Conservation (phyloP, 345 rosid species). For the Microthlaspi erraticum region DNA sequence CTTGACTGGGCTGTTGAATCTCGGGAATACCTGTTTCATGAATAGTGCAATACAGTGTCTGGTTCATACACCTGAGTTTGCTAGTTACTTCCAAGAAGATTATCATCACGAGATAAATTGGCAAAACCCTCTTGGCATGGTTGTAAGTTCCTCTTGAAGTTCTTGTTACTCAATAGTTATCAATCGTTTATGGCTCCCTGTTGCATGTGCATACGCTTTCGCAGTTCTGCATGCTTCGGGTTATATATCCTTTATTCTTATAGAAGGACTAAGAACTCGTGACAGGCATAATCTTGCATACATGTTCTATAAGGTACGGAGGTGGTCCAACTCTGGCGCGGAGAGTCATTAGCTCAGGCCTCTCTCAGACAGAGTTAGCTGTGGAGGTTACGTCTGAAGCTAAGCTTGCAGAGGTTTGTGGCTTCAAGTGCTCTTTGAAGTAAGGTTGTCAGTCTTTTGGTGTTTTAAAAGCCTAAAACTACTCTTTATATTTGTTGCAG, state of each 20-base stretch:
- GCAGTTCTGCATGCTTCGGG: too few relatives aligned
- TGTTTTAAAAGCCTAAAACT: slow-evolving; percentile 13
- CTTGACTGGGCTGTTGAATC: slow-evolving; percentile 86
- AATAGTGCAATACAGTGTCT: slow-evolving; percentile 99
- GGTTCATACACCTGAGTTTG: slow-evolving; percentile 98
- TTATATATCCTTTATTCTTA: too few relatives aligned
- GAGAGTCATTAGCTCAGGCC: slow-evolving; percentile 89
- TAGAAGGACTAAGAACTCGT: too few relatives aligned
- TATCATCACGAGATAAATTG: slow-evolving; percentile 92
- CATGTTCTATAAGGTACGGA: slow-evolving; percentile 81
- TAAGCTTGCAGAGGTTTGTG: slow-evolving; percentile 89
- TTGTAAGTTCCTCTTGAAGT: slow-evolving; percentile 89
- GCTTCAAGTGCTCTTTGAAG: slow-evolving; percentile 21
- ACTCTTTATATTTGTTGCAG: slow-evolving; percentile 49
- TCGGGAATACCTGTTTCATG: slow-evolving; percentile 99
- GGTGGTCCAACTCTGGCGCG: slow-evolving; percentile 94
- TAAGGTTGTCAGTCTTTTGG: slow-evolving; percentile 23
- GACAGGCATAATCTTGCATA: too few relatives aligned
- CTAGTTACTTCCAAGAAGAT: slow-evolving; percentile 91
- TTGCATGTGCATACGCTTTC: too few relatives aligned
- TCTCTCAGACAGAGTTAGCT: slow-evolving; percentile 89
- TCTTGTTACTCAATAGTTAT: too few relatives aligned
- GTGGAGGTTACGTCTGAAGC: slow-evolving; percentile 97
- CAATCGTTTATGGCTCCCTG: too few relatives aligned
- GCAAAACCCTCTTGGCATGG: slow-evolving; percentile 99